These are phyloP conservation scores for Cladosporium austrohemisphaericum DNA, from an alignment of 2,329 filamentous ascomycete species.

Conservation along the genomic window DNA sequence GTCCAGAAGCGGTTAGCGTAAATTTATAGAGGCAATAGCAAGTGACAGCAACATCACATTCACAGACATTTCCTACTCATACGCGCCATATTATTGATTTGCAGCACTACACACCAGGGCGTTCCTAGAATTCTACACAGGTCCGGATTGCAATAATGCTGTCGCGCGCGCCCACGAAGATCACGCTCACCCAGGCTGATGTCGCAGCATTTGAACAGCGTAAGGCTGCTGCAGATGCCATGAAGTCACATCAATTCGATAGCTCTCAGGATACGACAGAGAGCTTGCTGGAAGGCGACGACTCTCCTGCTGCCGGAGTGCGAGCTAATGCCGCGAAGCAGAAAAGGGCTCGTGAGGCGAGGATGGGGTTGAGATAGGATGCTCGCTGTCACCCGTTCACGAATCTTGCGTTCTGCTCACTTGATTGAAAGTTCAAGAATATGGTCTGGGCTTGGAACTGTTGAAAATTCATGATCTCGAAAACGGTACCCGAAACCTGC, in stretches of 20 bases:
- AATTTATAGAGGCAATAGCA: slow-evolving; percentile 3
- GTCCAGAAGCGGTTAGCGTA: background rate
- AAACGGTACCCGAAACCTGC: too few relatives aligned
- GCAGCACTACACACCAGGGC: too few relatives aligned
- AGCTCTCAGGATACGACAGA: slow-evolving; percentile 15
- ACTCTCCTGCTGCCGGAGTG: slow-evolving; percentile 9
- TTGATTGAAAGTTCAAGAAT: too few relatives aligned
- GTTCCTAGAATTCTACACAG: background rate
- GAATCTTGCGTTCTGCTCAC: too few relatives aligned
- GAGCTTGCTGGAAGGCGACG: slow-evolving; percentile 7
- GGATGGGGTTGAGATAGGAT: slow-evolving; percentile 1
- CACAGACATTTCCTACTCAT: background rate
- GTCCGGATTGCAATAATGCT: too few relatives aligned
- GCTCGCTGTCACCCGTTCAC: background rate
- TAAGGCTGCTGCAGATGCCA: slow-evolving; percentile 27
- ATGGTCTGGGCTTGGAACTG: too few relatives aligned
- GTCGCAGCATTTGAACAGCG: slow-evolving; percentile 33
- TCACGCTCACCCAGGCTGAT: slow-evolving; percentile 34
- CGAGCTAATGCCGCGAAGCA: slow-evolving; percentile 4
- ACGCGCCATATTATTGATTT: background rate
- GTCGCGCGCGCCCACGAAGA: slow-evolving; percentile 34
- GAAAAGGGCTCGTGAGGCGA: slow-evolving; percentile 6
- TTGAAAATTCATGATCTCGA: too few relatives aligned
- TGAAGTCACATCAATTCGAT: slow-evolving; percentile 14
- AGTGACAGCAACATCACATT: background rate